These are phyloP conservation scores for Durio zibethinus DNA, from an alignment of 345 rosid species.

Conservation along the genomic window DNA sequence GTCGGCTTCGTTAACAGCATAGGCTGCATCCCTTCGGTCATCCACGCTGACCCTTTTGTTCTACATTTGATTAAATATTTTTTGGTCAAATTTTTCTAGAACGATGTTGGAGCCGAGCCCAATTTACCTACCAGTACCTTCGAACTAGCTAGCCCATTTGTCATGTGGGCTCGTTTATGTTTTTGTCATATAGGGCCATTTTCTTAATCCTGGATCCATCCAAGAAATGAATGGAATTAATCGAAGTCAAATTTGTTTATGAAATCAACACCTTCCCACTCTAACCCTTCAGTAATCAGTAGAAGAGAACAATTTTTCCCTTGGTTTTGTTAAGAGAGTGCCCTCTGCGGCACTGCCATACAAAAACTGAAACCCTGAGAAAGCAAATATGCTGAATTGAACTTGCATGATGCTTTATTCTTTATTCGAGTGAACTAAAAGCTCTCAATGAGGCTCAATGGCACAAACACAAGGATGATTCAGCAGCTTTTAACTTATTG, in stretches of 20 bases:
- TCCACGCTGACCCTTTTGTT: background rate
- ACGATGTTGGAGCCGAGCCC: background rate
- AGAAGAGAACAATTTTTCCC: background rate
- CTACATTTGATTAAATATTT: background rate
- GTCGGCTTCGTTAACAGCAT: slow-evolving; percentile 10
- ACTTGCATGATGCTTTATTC: background rate
- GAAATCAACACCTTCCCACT: no score
- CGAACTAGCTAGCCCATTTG: background rate
- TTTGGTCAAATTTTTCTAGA: background rate
- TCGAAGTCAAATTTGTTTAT: no score
- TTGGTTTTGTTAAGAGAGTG: background rate
- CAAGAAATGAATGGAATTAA: no score
- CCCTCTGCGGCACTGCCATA: background rate
- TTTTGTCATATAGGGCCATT: background rate
- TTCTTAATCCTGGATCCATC: background rate
- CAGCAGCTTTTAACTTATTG: background rate
- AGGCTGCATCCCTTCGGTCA: background rate
- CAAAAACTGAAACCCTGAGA: background rate
- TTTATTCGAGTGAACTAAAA: background rate
- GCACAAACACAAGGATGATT: background rate
- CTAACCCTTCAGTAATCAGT: background rate
- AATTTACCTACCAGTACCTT: background rate
- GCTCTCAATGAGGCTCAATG: background rate
- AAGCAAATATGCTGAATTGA: background rate
- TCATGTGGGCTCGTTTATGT: background rate